Conservation (phyloP, 2,329 filamentous ascomycete genomes). For the Cadophora sp. region DNA sequence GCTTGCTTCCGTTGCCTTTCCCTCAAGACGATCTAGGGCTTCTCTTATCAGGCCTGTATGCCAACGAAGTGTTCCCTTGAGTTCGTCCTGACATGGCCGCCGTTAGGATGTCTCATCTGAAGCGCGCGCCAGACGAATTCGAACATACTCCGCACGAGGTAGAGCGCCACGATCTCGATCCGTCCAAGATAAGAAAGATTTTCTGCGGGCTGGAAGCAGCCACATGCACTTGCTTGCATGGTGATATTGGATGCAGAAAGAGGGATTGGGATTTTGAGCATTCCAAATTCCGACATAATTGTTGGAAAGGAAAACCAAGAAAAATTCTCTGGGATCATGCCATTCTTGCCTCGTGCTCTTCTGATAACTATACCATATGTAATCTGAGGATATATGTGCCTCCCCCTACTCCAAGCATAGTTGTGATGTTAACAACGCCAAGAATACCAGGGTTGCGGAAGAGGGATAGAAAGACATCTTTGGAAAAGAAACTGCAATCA, state of each 20-base stretch:
- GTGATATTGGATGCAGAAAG: conserved; percentile 1
- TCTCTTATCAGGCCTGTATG: conserved; percentile 38
- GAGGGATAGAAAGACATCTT: conserved; percentile 30
- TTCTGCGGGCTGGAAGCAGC: background rate
- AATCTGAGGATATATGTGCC: conserved; percentile 35
- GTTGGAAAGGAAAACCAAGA: background rate
- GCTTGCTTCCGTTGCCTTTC: conserved; percentile 30
- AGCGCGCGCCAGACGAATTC: conserved; percentile 2
- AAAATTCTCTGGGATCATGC: conserved; percentile 19
- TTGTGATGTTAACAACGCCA: conserved; percentile 28
- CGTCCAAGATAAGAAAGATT: conserved; percentile 2
- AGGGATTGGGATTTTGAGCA: background rate
- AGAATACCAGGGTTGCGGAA: conserved; percentile 29
- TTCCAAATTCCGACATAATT: background rate
- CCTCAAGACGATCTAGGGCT: conserved; percentile 32
- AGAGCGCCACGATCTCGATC: background rate
- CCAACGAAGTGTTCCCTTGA: conserved; percentile 34
- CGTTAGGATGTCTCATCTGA: conserved; percentile 24
- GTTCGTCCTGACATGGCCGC: conserved; percentile 28
- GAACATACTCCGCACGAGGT: conserved; percentile 1
- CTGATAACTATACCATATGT: conserved; percentile 37
- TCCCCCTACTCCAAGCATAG: conserved; percentile 29
- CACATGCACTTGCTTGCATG: conserved; percentile 8
- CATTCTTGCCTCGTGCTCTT: conserved; percentile 38
- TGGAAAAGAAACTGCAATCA: background rate